phyloP scores from a whole-genome alignment of 2,329 filamentous ascomycete species.

The Colletotrichum shisoi region DNA sequence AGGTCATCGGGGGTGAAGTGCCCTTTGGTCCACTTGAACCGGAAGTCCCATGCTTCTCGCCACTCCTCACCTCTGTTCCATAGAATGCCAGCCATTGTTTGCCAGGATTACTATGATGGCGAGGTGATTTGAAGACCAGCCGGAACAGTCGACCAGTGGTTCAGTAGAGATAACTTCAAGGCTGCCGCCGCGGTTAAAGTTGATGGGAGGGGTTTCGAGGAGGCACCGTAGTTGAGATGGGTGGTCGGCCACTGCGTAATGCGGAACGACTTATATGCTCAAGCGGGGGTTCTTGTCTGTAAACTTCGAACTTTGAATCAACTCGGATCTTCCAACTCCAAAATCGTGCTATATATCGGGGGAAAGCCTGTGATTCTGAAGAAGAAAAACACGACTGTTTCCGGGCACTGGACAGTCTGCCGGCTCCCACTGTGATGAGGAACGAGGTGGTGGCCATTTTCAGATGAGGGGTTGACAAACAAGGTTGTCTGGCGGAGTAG shows the following conservation, averaged over 20 bases:
- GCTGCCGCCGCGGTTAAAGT: neutral
- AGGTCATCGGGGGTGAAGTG: conserved; percentile 69
- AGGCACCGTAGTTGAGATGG: neutral
- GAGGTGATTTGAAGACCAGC: neutral
- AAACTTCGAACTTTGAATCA: neutral
- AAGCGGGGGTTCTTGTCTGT: neutral
- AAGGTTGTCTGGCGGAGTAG: neutral
- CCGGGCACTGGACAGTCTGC: neutral
- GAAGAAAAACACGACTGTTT: too few species aligned
- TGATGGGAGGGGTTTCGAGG: neutral
- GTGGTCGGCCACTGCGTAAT: neutral
- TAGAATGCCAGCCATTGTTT: conserved; percentile 34
- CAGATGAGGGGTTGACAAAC: conserved; percentile 25
- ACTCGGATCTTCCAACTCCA: neutral
- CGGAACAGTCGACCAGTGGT: neutral
- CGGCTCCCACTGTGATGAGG: neutral
- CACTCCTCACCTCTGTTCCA: conserved; percentile 39
- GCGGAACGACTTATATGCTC: conserved; percentile 30
- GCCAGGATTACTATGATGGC: neutral
- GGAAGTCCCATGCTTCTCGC: conserved; percentile 65
- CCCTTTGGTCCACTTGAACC: conserved; percentile 72
- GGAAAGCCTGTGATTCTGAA: neutral
- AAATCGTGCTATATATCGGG: neutral
- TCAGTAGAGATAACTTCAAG: neutral
- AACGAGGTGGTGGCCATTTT: conserved; percentile 30